Base-by-base conservation (phyloP, 2,329 filamentous ascomycete species). In the Phyllosticta paracitricarpa region DNA sequence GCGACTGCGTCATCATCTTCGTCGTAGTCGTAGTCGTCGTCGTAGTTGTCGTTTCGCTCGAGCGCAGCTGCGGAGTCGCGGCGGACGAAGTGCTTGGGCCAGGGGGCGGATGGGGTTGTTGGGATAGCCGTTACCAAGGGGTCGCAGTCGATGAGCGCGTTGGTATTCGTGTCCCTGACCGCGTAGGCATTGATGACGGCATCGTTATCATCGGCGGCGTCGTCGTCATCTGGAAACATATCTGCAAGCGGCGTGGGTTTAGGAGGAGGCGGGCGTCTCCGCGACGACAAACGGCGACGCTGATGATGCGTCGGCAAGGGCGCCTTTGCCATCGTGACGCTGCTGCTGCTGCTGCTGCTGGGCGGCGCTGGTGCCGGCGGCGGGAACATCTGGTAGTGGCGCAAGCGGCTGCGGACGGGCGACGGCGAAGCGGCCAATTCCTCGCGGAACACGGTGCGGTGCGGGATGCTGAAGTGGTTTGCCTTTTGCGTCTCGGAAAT, bases 401-500 rank as follows among this genome's bases (percentile, higher is more conserved):
- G n/a, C 14, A 48, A 6, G 17, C 40, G 40, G 1, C 40, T 17
- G 17, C 19, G 19, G 19, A n/a, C 40, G 3, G 40, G 40, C 17
- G 40, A 48, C 6, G 40, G 40, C 17, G 40, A 48, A 4, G 40
- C 40, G 17, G 40, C 7, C 4, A 61, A 54, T 17, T 61, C 59
- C 22, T 61, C 59, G 30, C 55, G 52, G n/a, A 57, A 57, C 28
- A 57, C 54, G 12, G 59, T 57, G 25, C 40, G 35, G 14, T 55
- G 59, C 5, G 59, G 59, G 22, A 55, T 54, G 19, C 3, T 19
- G 22, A 57, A 12, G 19, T 61, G 59, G 14, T 14, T 24, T 9
- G 55, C 3, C 6, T 12, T n/a, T 19, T 24, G 51, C 12, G 40
- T 25, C 26, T 56, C 25, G 12, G 28, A 14, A 19, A 33, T 33